A percentile compares a stretch with the other conserved stretches of the same genome.
Evolutionary conservation across 2,329 filamentous ascomycete species (phyloP).

Genomic region (Tolypocladium tropicale): DNA sequence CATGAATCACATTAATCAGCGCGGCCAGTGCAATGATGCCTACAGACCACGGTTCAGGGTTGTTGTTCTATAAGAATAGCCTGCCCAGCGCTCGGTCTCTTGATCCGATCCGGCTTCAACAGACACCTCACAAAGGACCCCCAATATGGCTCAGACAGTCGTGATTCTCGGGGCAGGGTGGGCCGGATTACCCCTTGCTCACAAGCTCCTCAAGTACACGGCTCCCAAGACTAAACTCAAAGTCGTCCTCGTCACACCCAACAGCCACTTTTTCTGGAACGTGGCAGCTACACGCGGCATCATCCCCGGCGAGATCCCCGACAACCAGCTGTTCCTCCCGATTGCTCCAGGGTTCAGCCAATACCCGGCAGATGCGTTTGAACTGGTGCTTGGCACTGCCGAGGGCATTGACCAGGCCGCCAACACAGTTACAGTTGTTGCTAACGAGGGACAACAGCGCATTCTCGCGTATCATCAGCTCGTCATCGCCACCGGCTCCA

Average conservation of each 20-base stretch:
- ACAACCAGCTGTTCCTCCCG: slow-evolving; percentile 35
- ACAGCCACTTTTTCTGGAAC: slow-evolving; percentile 46
- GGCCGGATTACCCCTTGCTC: slow-evolving; percentile 38
- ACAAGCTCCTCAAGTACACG: slow-evolving; percentile 40
- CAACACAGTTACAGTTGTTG: slow-evolving; percentile 26
- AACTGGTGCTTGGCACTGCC: slow-evolving; percentile 39
- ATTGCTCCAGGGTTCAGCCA: slow-evolving; percentile 33
- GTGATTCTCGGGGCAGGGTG: slow-evolving; percentile 43
- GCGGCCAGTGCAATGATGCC: background rate
- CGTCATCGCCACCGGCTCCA: slow-evolving; percentile 43
- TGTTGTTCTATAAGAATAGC: background rate
- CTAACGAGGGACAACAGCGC: slow-evolving; percentile 17
- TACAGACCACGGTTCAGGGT: background rate
- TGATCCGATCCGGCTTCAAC: background rate
- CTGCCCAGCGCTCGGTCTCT: background rate
- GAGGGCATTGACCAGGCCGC: slow-evolving; percentile 20
- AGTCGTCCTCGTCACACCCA: slow-evolving; percentile 43
- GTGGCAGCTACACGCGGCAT: slow-evolving; percentile 44
- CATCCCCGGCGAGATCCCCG: slow-evolving; percentile 34
- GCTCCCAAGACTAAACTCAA: slow-evolving; percentile 31
- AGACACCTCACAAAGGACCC: background rate
- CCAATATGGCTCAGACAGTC: slow-evolving; percentile 36
- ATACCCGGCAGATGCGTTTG: slow-evolving; percentile 32
- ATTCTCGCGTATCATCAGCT: slow-evolving; percentile 38
- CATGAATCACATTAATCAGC: background rate